phyloP scores from a whole-genome alignment of 495 filamentous ascomycete species.

The Elasticomyces elasticus region DNA sequence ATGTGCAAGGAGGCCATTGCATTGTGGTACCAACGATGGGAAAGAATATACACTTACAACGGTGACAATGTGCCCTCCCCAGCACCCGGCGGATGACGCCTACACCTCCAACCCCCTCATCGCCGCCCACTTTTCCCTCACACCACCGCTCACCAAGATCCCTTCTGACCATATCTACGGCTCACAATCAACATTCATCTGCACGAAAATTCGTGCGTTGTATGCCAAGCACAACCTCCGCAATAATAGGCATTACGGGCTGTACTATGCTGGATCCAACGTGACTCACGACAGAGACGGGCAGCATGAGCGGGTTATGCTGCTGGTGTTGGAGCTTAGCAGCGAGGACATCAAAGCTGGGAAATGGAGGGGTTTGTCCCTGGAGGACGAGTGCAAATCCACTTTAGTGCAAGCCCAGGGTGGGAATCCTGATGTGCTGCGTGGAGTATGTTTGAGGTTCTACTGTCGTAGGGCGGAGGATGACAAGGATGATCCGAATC shows the following conservation, averaged over 20 bases:
- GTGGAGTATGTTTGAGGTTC: background rate
- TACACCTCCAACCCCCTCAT: conserved; percentile 1
- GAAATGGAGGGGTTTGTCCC: background rate
- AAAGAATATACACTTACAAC: background rate
- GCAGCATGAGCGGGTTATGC: background rate
- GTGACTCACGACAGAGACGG: too few species aligned
- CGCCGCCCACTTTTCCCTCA: background rate
- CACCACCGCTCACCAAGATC: background rate
- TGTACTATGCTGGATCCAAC: background rate
- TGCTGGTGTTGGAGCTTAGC: background rate
- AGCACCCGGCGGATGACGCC: background rate
- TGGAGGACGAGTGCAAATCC: too few species aligned
- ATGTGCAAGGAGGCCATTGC: background rate
- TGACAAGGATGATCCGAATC: too few species aligned
- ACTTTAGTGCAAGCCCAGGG: too few species aligned
- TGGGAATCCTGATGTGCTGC: too few species aligned
- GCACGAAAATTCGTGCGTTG: background rate
- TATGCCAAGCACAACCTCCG: background rate
- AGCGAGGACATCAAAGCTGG: background rate
- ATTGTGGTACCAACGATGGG: background rate
- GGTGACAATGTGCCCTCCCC: background rate
- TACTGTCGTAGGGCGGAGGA: background rate
- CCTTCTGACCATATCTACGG: background rate
- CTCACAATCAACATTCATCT: background rate
- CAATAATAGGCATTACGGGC: background rate